phyloP scores from a whole-genome alignment of 2,329 filamentous ascomycete genomes.

The Hyphodiscus sp. region DNA sequence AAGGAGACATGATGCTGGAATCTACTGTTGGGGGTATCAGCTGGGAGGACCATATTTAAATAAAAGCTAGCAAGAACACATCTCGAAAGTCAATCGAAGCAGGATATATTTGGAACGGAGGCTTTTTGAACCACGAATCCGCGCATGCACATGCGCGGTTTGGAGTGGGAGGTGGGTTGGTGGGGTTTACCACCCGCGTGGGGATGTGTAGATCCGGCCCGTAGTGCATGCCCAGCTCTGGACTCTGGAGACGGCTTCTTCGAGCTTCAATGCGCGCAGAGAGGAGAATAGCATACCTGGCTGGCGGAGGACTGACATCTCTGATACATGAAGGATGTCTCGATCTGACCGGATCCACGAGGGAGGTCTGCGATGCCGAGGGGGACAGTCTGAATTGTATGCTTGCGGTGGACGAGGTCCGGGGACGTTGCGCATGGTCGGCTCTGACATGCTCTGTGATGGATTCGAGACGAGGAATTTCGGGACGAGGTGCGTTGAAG shows the following conservation, averaged over 20 bases:
- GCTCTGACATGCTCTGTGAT: slow-evolving; percentile 30
- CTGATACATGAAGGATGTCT: slow-evolving; percentile 17
- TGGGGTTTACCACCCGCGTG: slow-evolving; percentile 18
- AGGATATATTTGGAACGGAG: not conserved
- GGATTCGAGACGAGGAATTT: slow-evolving; percentile 21
- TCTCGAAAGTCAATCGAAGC: not conserved
- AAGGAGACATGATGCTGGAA: slow-evolving; percentile 67
- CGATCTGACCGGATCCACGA: slow-evolving; percentile 6
- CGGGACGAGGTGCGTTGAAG: slow-evolving; percentile 18
- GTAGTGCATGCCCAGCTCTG: slow-evolving; percentile 1
- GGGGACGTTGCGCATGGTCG: slow-evolving; percentile 16
- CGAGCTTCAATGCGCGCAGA: not conserved
- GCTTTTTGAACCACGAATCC: not conserved
- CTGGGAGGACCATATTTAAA: not conserved
- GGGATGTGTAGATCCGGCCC: slow-evolving; percentile 5
- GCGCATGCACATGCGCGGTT: not conserved
- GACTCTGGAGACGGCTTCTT: not conserved
- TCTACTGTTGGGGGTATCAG: slow-evolving; percentile 34
- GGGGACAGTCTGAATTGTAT: slow-evolving; percentile 22
- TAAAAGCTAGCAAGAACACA: not conserved
- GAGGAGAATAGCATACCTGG: slow-evolving; percentile 26
- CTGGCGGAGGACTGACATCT: slow-evolving; percentile 33
- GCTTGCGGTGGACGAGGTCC: slow-evolving; percentile 20
- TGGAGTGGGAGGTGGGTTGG: slow-evolving; percentile 5
- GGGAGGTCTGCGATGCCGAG: slow-evolving; percentile 13